These are phyloP conservation scores for Blepharisma undulans DNA, from an alignment of 169 alveolate genomes.

Conservation along the genomic window DNA sequence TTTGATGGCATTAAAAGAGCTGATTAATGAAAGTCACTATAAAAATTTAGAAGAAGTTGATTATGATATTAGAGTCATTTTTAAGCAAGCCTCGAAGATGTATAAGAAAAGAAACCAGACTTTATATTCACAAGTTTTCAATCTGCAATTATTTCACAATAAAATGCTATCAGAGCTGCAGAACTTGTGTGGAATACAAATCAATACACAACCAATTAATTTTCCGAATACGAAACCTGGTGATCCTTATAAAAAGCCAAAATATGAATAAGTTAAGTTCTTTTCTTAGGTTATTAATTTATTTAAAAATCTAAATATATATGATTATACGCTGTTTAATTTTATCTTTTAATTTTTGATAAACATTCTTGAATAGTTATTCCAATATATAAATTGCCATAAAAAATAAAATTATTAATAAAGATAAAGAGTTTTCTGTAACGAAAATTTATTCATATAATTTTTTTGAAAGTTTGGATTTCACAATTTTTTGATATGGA, in stretches of 20 bases:
- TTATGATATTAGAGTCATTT: constrained; percentile 1
- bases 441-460: no score
- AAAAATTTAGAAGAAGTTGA: constrained; percentile 38
- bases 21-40: constrained; percentile 6
- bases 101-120: constrained; percentile 35
- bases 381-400: no score
- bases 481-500: no score
- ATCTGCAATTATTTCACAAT: constrained; percentile 33
- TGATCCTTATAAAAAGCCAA: not conserved
- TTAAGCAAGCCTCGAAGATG: not conserved
- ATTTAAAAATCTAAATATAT: no score
- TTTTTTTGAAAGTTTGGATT: no score
- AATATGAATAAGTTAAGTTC: not conserved
- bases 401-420: no score
- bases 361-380: no score
- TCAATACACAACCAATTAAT: constrained; percentile 43
- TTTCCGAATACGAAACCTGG: constrained; percentile 2
- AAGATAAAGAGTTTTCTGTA: no score
- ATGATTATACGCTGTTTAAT: no score
- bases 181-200: constrained; percentile 27
- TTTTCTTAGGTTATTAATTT: not conserved
- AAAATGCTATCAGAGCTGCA: constrained; percentile 40
- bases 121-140: constrained; percentile 22
- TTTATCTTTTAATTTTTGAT: no score
- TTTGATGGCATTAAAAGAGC: not conserved